phyloP scores from a whole-genome alignment of 2,329 filamentous ascomycete genomes.

The Myriosclerotinia duriaeana region DNA sequence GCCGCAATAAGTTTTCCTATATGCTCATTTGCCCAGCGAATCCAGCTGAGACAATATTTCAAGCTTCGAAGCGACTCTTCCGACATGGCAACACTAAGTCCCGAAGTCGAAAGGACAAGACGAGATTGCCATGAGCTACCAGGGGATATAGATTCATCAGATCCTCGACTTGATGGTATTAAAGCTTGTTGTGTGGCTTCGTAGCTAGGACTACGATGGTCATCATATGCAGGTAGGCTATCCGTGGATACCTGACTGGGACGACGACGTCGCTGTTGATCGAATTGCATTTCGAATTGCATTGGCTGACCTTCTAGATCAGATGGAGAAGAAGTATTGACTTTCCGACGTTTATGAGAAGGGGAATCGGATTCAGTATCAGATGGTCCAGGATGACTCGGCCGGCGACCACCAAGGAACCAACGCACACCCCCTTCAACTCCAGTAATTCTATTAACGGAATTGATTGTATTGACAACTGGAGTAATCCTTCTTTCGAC shows the following conservation, averaged over 20 bases:
- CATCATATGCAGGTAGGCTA: constrained; percentile 79
- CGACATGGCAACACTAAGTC: constrained; percentile 86
- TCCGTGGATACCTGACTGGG: constrained; percentile 52
- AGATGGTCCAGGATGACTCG: constrained; percentile 39
- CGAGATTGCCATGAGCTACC: constrained; percentile 70
- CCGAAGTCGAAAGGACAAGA: constrained; percentile 85
- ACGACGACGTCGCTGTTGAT: constrained; percentile 37
- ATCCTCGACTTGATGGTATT: constrained; percentile 38
- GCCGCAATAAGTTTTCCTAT: constrained; percentile 73
- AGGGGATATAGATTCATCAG: constrained; percentile 35
- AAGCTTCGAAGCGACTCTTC: constrained; percentile 82
- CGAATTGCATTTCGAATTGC: constrained; percentile 36
- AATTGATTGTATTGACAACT: constrained; percentile 81
- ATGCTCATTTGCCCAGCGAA: constrained; percentile 79
- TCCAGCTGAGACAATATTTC: constrained; percentile 78
- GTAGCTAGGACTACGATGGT: constrained; percentile 72
- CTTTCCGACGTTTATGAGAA: constrained; percentile 60
- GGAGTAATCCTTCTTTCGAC: constrained; percentile 86
- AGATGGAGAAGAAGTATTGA: constrained; percentile 45
- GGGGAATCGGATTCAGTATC: constrained; percentile 50
- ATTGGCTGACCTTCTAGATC: constrained; percentile 35
- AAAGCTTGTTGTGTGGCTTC: constrained; percentile 54
- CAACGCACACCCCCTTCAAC: constrained; percentile 84
- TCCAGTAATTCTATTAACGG: constrained; percentile 79
- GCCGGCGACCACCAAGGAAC: constrained; percentile 63